A percentile compares a stretch with the other conserved stretches of the same genome.
Evolutionary conservation across 495 filamentous ascomycete genomes (phyloP).

Genomic region (Podospora sp.): DNA sequence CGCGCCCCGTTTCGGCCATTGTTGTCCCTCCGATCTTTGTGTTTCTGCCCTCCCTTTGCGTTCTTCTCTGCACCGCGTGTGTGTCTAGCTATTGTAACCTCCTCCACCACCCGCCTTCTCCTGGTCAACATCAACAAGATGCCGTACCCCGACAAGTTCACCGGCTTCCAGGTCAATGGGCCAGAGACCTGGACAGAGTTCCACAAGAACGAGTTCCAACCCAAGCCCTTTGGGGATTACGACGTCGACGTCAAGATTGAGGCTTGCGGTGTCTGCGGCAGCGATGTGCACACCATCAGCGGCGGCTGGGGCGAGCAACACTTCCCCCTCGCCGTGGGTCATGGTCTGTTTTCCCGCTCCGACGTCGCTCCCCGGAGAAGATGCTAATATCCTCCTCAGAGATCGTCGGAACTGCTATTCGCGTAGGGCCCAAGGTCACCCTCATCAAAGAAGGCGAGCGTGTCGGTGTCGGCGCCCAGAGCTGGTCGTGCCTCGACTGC

Average conservation of each 20-base stretch:
- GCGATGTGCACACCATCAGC: conserved; percentile 59
- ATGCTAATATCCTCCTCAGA: conserved; percentile 33
- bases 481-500: conserved; percentile 57
- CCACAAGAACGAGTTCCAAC: conserved; percentile 58
- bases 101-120: background rate
- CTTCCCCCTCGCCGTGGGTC: conserved; percentile 57
- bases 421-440: conserved; percentile 60
- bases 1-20: background rate
- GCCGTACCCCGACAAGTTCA: conserved; percentile 46
- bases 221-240: conserved; percentile 61
- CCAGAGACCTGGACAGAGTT: conserved; percentile 55
- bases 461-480: conserved; percentile 62
- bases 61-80: background rate
- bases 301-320: conserved; percentile 59
- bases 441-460: conserved; percentile 57
- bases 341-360: conserved; percentile 37
- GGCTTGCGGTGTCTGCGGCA: conserved; percentile 60
- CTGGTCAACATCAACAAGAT: conserved; percentile 23
- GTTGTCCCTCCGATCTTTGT: background rate
- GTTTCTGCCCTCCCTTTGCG: background rate
- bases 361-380: background rate
- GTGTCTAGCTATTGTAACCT: background rate
- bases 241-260: conserved; percentile 61
- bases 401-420: conserved; percentile 52
- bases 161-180: conserved; percentile 59